Evolutionary conservation across 2,329 filamentous ascomycete genomes (phyloP).

Genomic region (Scorias spongiosa): DNA sequence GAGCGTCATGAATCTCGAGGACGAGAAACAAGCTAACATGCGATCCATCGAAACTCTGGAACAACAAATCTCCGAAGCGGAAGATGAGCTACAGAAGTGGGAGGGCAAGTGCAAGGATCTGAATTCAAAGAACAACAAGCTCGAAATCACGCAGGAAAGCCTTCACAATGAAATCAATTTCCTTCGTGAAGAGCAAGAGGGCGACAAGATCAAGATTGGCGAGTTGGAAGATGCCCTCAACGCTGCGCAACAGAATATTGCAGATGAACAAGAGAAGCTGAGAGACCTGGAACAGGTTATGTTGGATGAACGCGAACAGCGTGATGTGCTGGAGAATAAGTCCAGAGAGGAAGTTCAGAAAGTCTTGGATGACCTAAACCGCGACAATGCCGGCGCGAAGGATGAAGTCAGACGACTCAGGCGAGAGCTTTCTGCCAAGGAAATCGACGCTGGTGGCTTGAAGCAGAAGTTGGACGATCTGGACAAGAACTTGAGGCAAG

Average conservation of each 20-base stretch:
- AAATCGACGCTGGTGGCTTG: constrained; percentile 81
- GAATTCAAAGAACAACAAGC: constrained; percentile 72
- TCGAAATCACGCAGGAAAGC: constrained; percentile 84
- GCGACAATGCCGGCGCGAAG: constrained; percentile 64
- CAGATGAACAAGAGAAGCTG: constrained; percentile 63
- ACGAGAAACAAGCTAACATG: constrained; percentile 68
- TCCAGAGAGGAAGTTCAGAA: constrained; percentile 94
- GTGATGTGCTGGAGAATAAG: constrained; percentile 69
- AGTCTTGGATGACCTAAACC: constrained; percentile 82
- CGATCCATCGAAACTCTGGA: constrained; percentile 71
- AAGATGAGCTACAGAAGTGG: constrained; percentile 71
- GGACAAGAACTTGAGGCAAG: constrained; percentile 74
- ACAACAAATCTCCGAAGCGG: constrained; percentile 66
- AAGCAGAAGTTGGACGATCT: constrained; percentile 81
- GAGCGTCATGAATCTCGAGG: constrained; percentile 70
- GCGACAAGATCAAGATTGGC: constrained; percentile 94
- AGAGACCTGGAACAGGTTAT: constrained; percentile 46
- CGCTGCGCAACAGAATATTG: constrained; percentile 61
- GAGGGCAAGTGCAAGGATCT: constrained; percentile 73
- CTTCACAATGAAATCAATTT: constrained; percentile 89
- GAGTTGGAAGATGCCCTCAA: constrained; percentile 76
- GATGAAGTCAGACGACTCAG: constrained; percentile 72
- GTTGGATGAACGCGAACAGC: constrained; percentile 65
- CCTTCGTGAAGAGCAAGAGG: constrained; percentile 88
- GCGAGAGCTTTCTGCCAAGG: constrained; percentile 67